Base-by-base conservation (phyloP, 768 basidiomycete genomes). In the Rossbeevera mucosa region DNA sequence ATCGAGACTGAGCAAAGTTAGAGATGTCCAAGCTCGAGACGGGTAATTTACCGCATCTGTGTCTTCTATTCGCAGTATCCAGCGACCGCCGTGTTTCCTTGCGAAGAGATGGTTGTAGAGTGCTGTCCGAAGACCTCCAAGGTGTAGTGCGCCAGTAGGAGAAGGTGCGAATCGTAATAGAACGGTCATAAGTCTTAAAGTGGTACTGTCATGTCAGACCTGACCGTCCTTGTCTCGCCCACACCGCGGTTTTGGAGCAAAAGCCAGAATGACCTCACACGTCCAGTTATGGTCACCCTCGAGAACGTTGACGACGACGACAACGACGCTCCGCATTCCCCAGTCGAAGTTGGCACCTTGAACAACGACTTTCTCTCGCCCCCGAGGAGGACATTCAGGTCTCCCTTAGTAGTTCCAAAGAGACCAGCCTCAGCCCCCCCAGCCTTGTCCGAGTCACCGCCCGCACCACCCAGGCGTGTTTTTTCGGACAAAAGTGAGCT, bases 81-180 rank as follows among this genome's bases (percentile, higher is more conserved):
- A 96, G 62, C 86, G 86, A 2, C 95, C 96, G 3, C 81, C 83
- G 13, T 81, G 74, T 66, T 90, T 91, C 60, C 78, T 79, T 8
- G 95, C 90, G 51, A 86, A 85, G 0, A 97, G 70, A 63, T 96
- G 81, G 63, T 98, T 98, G 71, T 93, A 95, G 2, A 99, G 73
- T 0, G 94, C 96, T 50, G 94, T 98, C 16, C 96, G 75, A 13
- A 99, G 80, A 0, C 96, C 96, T 1, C 96, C 96, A 2, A 99
- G 82, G 68, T 99, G 96, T 5, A 98, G 74, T 28, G 86, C 80
- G 2, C 96, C 96, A 0, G 96, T 99, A 1, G 96, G 96, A 1
- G 96, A 98, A 1, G 96, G 96, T 2, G 95, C 96, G 68, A 99
- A 98, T 14, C 96, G 85, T 14, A 98, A 70, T 16, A 93, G 74